phyloP scores from a whole-genome alignment of 1,284 basidiomycete species.

The Sporisorium graminicola region DNA sequence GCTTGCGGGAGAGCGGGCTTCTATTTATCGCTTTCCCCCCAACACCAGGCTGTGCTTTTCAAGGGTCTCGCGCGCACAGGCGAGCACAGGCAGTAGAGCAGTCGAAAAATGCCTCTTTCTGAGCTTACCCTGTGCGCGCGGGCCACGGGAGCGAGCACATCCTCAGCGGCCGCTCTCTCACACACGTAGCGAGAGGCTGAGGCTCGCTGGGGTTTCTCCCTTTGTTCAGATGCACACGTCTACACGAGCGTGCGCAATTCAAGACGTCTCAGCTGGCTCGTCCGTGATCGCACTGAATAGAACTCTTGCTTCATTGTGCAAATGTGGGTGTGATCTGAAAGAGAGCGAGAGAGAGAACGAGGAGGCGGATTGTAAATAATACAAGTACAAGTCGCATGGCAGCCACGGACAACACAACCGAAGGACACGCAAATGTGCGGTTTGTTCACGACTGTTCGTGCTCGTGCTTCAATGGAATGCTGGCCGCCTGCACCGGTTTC shows the following conservation, averaged over 20 bases:
- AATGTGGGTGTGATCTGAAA: background rate
- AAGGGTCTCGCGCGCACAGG: background rate
- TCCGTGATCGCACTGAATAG: too few species aligned
- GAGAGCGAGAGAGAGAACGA: too few species aligned
- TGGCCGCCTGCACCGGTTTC: background rate
- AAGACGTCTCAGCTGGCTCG: background rate
- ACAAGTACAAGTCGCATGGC: background rate
- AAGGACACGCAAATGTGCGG: background rate
- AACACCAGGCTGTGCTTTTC: too few species aligned
- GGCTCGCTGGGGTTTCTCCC: background rate
- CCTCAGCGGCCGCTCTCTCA: too few species aligned
- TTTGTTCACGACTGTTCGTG: background rate
- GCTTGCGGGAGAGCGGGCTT: background rate
- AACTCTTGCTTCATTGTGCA: background rate
- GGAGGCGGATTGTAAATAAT: background rate
- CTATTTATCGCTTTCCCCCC: slow-evolving; percentile 26
- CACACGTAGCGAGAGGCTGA: too few species aligned
- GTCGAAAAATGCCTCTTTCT: too few species aligned
- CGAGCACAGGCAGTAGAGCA: too few species aligned
- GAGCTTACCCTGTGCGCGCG: too few species aligned
- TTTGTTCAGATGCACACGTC: background rate
- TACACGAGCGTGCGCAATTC: background rate
- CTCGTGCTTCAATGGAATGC: slow-evolving; percentile 1
- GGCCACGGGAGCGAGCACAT: too few species aligned
- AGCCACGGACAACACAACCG: too few species aligned